A percentile compares a stretch with the other conserved stretches of the same genome.
Evolutionary conservation across 2,329 filamentous ascomycete genomes (phyloP).

Genomic region (Penicillium sp.): DNA sequence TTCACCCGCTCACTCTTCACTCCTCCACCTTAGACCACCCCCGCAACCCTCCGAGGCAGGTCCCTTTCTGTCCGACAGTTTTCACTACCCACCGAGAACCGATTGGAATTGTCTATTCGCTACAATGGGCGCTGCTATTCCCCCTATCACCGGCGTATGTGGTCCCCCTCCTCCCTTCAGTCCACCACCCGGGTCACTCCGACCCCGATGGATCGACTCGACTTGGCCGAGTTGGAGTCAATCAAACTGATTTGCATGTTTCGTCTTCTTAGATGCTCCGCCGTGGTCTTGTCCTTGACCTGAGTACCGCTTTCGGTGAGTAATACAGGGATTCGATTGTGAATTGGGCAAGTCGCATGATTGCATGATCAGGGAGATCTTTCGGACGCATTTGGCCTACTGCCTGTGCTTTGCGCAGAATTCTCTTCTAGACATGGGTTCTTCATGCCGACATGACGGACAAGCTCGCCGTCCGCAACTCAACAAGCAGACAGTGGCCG

Average conservation of each 20-base stretch:
- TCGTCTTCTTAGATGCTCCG: conserved; percentile 53
- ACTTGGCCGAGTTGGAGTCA: background rate
- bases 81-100: conserved; percentile 5
- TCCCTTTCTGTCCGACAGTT: conserved; percentile 15
- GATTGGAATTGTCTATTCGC: conserved; percentile 13
- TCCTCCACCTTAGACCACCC: conserved; percentile 17
- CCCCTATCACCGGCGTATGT: conserved; percentile 46
- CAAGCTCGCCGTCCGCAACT: background rate
- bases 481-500: background rate
- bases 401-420: background rate
- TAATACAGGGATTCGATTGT: conserved; percentile 13
- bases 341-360: conserved; percentile 14
- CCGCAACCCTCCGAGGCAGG: conserved; percentile 21
- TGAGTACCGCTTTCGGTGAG: conserved; percentile 61
- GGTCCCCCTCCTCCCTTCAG: conserved; percentile 14
- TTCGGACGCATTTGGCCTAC: background rate
- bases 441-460: background rate
- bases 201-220: conserved; percentile 11
- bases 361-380: conserved; percentile 1
- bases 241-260: conserved; percentile 10
- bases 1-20: conserved; percentile 16
- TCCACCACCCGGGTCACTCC: conserved; percentile 14
- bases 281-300: conserved; percentile 59
- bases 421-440: background rate
- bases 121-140: conserved; percentile 39